Evolutionary conservation across 1,284 basidiomycete species (phyloP).

Genomic region (Rhodotorula sp.): DNA sequence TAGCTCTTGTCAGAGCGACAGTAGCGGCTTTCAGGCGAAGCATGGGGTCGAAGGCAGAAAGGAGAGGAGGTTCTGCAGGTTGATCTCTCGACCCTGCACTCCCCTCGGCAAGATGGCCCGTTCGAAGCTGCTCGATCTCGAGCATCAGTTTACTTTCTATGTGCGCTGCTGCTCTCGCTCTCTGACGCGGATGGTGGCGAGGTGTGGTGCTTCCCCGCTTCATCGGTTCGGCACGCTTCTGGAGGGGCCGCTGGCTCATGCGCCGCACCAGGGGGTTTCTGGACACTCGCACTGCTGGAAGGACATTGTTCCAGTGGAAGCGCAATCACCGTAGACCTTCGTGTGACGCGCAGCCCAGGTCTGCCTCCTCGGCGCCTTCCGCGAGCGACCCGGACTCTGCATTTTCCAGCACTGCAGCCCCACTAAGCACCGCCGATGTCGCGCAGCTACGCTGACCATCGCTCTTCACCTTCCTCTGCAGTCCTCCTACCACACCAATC

Average conservation of each 20-base stretch:
- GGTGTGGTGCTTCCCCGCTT: background rate
- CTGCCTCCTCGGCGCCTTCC: too few relatives aligned
- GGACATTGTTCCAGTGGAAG: too few relatives aligned
- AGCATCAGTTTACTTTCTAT: slow-evolving; percentile 42
- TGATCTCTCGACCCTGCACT: background rate
- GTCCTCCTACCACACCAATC: slow-evolving; percentile 46
- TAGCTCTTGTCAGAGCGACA: background rate
- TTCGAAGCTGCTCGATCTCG: slow-evolving; percentile 16
- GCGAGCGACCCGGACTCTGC: too few relatives aligned
- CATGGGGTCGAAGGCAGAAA: background rate
- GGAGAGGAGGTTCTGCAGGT: too few relatives aligned
- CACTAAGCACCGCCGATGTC: too few relatives aligned
- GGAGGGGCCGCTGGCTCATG: background rate
- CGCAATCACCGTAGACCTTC: too few relatives aligned
- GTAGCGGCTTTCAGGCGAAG: background rate
- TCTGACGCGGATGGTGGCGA: background rate
- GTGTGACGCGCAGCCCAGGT: too few relatives aligned
- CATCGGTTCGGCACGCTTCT: background rate
- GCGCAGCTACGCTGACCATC: background rate
- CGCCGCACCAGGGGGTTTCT: background rate
- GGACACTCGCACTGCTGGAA: too few relatives aligned
- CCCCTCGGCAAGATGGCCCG: background rate
- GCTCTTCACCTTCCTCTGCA: background rate
- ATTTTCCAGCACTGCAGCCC: background rate
- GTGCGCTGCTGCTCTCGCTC: slow-evolving; percentile 7